These are phyloP conservation scores for Collybia sordida DNA, from an alignment of 768 basidiomycete genomes.

Conservation along the genomic window DNA sequence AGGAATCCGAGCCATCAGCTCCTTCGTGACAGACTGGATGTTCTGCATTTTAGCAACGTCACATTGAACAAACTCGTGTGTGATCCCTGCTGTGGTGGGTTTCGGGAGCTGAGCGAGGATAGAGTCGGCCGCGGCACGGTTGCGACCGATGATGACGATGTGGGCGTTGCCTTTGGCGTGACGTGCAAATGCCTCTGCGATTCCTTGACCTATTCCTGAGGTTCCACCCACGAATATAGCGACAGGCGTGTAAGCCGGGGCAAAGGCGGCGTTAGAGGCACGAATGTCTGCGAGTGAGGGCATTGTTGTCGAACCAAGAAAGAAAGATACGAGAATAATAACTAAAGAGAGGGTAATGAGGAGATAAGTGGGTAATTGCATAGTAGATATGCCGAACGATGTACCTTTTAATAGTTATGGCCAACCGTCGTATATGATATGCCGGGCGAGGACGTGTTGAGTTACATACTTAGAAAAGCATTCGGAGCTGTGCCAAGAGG, in stretches of 20 bases:
- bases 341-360: no score
- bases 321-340: no score
- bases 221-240: constrained; percentile 48
- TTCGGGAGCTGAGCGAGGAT: constrained; percentile 44
- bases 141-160: constrained; percentile 54
- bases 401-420: no score
- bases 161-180: constrained; percentile 49
- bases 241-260: constrained; percentile 23
- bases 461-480: no score
- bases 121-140: constrained; percentile 44
- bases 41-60: constrained; percentile 53
- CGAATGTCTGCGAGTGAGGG: neutral
- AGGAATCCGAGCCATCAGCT: constrained; percentile 28
- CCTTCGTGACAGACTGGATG: constrained; percentile 30
- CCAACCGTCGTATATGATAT: no score
- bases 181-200: constrained; percentile 43
- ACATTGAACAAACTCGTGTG: constrained; percentile 50
- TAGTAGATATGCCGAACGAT: no score
- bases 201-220: constrained; percentile 47
- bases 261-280: constrained; percentile 29
- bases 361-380: no score
- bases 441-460: no score
- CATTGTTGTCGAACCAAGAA: neutral
- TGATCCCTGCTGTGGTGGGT: constrained; percentile 14
- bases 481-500: no score